Evolutionary conservation across 805 yeast species (phyloP).

Genomic region (Suhomyces prunicola): DNA sequence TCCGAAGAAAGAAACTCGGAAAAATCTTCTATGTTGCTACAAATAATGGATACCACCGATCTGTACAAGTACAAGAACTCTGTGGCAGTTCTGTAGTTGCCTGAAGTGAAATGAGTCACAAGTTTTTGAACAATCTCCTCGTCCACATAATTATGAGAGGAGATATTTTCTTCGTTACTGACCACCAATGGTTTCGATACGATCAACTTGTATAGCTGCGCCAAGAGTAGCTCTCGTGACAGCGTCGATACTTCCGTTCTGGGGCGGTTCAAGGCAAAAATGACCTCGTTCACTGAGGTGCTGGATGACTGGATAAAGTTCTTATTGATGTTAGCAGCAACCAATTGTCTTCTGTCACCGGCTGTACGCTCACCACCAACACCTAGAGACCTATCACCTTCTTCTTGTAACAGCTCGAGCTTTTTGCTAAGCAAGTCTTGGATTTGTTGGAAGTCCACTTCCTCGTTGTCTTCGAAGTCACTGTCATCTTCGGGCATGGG

Average conservation of each 20-base stretch:
- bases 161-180: constrained; percentile 34
- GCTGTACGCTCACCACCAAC: constrained; percentile 1
- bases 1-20: constrained; percentile 35
- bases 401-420: constrained; percentile 10
- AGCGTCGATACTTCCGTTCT: constrained; percentile 45
- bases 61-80: constrained; percentile 43
- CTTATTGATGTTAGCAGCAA: constrained; percentile 30
- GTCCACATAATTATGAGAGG: constrained; percentile 35
- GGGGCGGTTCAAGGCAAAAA: constrained; percentile 38
- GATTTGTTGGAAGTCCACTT: constrained; percentile 11
- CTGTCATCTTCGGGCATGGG: constrained; percentile 15
- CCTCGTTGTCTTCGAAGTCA: constrained; percentile 15
- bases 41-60: constrained; percentile 40
- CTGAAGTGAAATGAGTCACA: constrained; percentile 28
- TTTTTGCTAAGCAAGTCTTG: constrained; percentile 13
- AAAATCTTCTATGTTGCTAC: constrained; percentile 52
- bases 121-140: constrained; percentile 35
- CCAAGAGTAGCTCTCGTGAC: constrained; percentile 48
- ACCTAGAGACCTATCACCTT: constrained; percentile 7
- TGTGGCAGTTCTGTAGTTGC: constrained; percentile 33
- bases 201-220: constrained; percentile 48
- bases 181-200: constrained; percentile 39
- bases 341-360: constrained; percentile 21
- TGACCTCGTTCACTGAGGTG: constrained; percentile 44
- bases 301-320: constrained; percentile 33